Conservation (phyloP, 1,284 basidiomycete species). For the Fomes fomentarius region DNA sequence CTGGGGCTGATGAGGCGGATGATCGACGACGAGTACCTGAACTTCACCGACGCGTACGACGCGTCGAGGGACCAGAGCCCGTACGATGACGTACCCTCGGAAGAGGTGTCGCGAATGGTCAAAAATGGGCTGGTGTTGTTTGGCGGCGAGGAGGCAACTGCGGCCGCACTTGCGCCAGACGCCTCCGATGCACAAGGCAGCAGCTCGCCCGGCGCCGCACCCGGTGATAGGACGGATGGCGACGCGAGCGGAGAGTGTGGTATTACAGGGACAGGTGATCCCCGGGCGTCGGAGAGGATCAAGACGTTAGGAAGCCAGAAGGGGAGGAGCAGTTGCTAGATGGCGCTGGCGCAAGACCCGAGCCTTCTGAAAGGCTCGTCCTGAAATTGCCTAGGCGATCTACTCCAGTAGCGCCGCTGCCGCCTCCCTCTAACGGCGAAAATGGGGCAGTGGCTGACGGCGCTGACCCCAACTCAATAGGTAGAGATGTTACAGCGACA, state of each 20-base stretch:
- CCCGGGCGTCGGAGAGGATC: not conserved
- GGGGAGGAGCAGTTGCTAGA: not conserved
- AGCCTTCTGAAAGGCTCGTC: not conserved
- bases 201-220: not conserved
- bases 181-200: not conserved
- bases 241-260: not conserved
- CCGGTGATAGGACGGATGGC: not conserved
- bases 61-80: slow-evolving; percentile 16
- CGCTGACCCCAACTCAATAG: not conserved
- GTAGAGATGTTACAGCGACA: not conserved
- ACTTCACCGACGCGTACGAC: slow-evolving; percentile 32
- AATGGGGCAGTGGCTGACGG: not conserved
- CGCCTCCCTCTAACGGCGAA: not conserved
- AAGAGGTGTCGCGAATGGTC: slow-evolving; percentile 29
- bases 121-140: slow-evolving; percentile 26
- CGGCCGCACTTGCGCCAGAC: not conserved
- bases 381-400: slow-evolving; percentile 4
- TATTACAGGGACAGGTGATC: not conserved
- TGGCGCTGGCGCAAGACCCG: not conserved
- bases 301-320: slow-evolving; percentile 7
- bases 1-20: slow-evolving; percentile 18
- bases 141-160: slow-evolving; percentile 8
- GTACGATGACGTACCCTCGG: slow-evolving; percentile 30
- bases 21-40: slow-evolving; percentile 23
- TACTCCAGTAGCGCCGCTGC: not conserved